These are phyloP conservation scores for Psilocybe tampanensis DNA, from an alignment of 768 basidiomycete species.

Conservation along the genomic window DNA sequence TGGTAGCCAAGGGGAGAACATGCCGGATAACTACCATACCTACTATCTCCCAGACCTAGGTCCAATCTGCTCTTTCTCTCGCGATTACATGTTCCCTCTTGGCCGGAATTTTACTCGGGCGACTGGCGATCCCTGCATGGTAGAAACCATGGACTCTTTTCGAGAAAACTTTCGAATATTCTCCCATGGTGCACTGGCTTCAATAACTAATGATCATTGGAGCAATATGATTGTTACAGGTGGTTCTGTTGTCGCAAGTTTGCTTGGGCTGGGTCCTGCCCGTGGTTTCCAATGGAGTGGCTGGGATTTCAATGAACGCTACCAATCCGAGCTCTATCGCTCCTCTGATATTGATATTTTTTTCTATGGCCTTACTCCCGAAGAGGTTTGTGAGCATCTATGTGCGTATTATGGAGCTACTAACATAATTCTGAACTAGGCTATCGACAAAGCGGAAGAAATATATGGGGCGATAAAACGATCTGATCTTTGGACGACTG, in stretches of 20 bases:
- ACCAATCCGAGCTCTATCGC: slow-evolving; percentile 33
- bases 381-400: neutral
- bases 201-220: slow-evolving; percentile 43
- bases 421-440: no score
- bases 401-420: no score
- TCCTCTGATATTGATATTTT: slow-evolving; percentile 51
- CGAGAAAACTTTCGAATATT: slow-evolving; percentile 48
- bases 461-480: no score
- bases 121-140: neutral
- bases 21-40: no score
- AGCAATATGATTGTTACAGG: slow-evolving; percentile 50
- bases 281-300: neutral
- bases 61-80: neutral
- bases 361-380: slow-evolving; percentile 41
- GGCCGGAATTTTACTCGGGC: neutral
- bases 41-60: neutral
- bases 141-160: slow-evolving; percentile 43
- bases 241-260: slow-evolving; percentile 45
- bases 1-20: no score
- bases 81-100: neutral
- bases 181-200: slow-evolving; percentile 44
- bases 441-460: slow-evolving; percentile 30
- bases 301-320: slow-evolving; percentile 35
- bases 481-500: slow-evolving; percentile 45
- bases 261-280: slow-evolving; percentile 23